Evolutionary conservation across 1,284 basidiomycete species (phyloP).

Genomic region (Boletus mariae): DNA sequence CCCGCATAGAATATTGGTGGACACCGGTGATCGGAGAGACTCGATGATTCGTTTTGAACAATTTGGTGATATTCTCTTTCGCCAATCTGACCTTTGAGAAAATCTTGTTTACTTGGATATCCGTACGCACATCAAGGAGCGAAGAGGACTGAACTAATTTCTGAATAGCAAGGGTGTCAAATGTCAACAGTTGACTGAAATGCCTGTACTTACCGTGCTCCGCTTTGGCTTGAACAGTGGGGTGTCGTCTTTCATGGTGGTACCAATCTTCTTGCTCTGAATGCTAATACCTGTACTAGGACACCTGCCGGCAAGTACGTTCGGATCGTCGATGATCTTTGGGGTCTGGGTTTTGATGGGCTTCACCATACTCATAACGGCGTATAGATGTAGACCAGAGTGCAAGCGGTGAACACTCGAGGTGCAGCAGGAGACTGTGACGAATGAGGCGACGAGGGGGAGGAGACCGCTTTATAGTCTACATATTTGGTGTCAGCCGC

Average conservation of each 20-base stretch:
- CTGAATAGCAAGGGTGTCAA: background rate
- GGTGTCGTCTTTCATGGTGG: background rate
- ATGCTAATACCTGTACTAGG: background rate
- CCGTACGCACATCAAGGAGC: background rate
- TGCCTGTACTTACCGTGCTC: slow-evolving; percentile 1
- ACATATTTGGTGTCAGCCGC: slow-evolving; percentile 11
- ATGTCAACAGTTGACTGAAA: background rate
- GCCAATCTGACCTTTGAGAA: slow-evolving; percentile 11
- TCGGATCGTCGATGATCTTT: background rate
- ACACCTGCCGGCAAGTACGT: background rate
- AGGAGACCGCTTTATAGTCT: slow-evolving; percentile 2
- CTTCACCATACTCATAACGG: slow-evolving; percentile 1
- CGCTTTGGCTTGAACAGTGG: background rate
- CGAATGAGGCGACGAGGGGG: background rate
- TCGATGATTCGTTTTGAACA: slow-evolving; percentile 5
- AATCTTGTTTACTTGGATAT: slow-evolving; percentile 3
- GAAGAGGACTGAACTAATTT: slow-evolving; percentile 1
- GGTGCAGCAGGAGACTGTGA: too few relatives aligned
- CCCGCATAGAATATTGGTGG: background rate
- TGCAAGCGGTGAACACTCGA: background rate
- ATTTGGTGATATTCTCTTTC: slow-evolving; percentile 5
- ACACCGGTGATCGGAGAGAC: background rate
- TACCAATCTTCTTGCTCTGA: too few relatives aligned
- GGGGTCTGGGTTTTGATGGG: background rate
- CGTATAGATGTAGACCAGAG: background rate